Base-by-base conservation (phyloP, 2,329 filamentous ascomycete species). In the Fusarium sororula region DNA sequence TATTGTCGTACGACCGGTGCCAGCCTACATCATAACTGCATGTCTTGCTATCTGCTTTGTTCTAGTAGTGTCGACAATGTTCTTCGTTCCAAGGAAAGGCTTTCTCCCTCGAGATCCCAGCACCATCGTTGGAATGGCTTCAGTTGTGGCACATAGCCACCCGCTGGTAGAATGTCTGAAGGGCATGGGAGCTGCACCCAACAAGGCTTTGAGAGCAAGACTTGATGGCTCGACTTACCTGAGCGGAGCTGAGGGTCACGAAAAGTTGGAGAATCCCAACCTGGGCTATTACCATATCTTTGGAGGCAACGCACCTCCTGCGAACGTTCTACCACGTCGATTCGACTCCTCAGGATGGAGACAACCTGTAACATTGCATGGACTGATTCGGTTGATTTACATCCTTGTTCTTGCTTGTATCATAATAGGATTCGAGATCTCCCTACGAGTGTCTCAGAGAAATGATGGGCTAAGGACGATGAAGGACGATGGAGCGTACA, bases 41-140 rank as follows among this genome's bases (percentile, higher is more conserved):
- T 48, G 82, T 1, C 61, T 83, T 1, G 79, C 64, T 2, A 24
- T 81, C 7, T 79, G 79, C 22, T 54, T 81, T 7, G 12, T 78
- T 5, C 55, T 82, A 1, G 71, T 70, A 4, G 38, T 78, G 1
- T 64, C 65, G 7, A 65, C 72, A 2, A 69, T 80, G 3, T 73
- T 58, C 4, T 14, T 70, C 1, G 76, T 79, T 18, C 82, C 83
- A 0, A 79, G 42, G 32, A 73, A 73, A 38, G 81, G 82, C 0
- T 80, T 83, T n/a, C 76, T 84, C 7, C 83, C 83, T 0, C 79
- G 82, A 18, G 75, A 81, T 13, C 81, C 82, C 0, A 79, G 76
- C 22, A 81, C 80, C 6, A 77, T 84, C 15, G 76, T 83, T 45
- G 80, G 80, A 54, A 74, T 79, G 66, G 83, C 82, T 1, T 77